These are phyloP conservation scores for Magnusiomyces tetraspermus DNA, from an alignment of 1,139 yeast species.

Conservation along the genomic window DNA sequence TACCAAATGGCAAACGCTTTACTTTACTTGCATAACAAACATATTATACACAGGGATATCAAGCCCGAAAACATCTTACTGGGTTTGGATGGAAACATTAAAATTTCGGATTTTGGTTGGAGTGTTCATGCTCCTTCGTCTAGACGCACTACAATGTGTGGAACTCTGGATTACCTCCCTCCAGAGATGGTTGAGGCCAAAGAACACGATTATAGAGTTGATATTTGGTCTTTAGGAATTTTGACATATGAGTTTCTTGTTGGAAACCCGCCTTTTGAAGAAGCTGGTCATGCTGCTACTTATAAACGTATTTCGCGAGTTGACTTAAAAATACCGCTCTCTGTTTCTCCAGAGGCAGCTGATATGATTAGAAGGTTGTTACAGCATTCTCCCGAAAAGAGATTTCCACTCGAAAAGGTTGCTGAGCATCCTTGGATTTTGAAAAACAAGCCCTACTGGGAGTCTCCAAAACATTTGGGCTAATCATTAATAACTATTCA, in stretches of 20 bases:
- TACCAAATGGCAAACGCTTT: constrained; percentile 78
- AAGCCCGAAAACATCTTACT: constrained; percentile 85
- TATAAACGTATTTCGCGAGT: constrained; percentile 69
- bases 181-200: constrained; percentile 90
- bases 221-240: constrained; percentile 89
- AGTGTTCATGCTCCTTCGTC: constrained; percentile 57
- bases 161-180: constrained; percentile 87
- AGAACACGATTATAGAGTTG: constrained; percentile 72
- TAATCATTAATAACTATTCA: neutral
- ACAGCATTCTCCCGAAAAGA: constrained; percentile 56
- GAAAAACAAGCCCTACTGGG: constrained; percentile 50
- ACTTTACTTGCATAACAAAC: constrained; percentile 61
- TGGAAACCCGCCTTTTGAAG: constrained; percentile 88
- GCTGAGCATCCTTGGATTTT: constrained; percentile 75
- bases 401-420: constrained; percentile 55
- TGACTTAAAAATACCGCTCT: constrained; percentile 64
- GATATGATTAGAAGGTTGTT: constrained; percentile 58
- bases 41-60: constrained; percentile 82
- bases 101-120: constrained; percentile 95
- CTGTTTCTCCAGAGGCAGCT: constrained; percentile 62
- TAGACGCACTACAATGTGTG: constrained; percentile 76
- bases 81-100: constrained; percentile 61
- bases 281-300: constrained; percentile 60
- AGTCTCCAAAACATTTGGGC: constrained; percentile 14
- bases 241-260: constrained; percentile 77